Base-by-base conservation (phyloP, 2,329 filamentous ascomycete species). In the Alternaria sp. region DNA sequence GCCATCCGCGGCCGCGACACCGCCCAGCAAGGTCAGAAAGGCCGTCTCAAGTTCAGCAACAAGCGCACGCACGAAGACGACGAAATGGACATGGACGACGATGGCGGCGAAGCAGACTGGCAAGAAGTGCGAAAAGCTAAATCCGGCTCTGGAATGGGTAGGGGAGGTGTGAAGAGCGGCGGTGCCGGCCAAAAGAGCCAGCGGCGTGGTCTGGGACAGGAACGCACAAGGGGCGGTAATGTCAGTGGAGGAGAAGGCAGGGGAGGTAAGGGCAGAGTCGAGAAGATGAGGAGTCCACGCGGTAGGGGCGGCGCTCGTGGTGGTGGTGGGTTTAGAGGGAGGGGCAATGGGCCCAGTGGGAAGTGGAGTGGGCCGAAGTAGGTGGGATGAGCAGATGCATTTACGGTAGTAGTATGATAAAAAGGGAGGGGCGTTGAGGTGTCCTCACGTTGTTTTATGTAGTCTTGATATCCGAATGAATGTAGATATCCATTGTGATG, bases 1-100 rank as follows among this genome's bases (percentile, higher is more conserved):
- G 88, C 88, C 11, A 86, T 90, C 61, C 86, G 85, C 59, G 87
- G 88, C 21, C 85, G 86, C 23, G 86, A 89, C 72, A 86, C 87
- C 9, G 83, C 87, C 33, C 82, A 86, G 62, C 81, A 86, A 30
- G 87, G 87, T 37, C 86, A 88, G 73, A 85, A 85, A 71, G 87
- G 88, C 12, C 87, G 86, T 72, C 78, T 89, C 65, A 89, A 88
- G 80, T 87, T 89, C 74, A 86, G 84, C 58, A 84, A 85, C 79
- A 84, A 80, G 72, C 79, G 74, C 61, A 77, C 74, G 51, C 79
- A 79, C 67, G 80, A 82, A 20, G 80, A 78, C 28, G 78, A 82
- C 43, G 81, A 82, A n/a, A 83, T 83, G 79, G 83, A 85, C 47
- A 76, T 84, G 58, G 83, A 84, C 60, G 80, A 80, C 49, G 78